Evolutionary conservation across 225 moss, liverwort and hornwort genomes (phyloP), one percentile per base, ranked within the genome.

Genomic region (Lunularia cruciata): DNA sequence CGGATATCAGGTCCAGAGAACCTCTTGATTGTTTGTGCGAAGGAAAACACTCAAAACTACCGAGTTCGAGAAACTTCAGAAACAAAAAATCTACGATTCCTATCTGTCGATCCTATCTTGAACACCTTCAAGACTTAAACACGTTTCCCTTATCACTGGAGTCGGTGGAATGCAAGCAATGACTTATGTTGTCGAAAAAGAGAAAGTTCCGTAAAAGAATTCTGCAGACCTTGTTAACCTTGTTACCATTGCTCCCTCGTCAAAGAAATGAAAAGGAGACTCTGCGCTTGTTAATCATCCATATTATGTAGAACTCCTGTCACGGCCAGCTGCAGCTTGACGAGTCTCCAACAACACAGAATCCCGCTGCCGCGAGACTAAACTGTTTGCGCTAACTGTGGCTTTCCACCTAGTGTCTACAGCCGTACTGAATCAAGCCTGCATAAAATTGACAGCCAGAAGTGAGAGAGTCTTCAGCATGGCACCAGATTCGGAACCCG

Each of bases 341-440:
- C 70, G 48, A 74, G 43, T 51, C 58, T 70, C 70, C 74, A 64
- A 59, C 70, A 70, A 67, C 60, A 61, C 40, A 75, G 65, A 75
- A 75, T 69, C 72, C 67, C 67, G 63, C 60, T 74, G 79, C 58
- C 60, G 71, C 65, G 60, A 65, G 65, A 55, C 74, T 74, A 65
- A 59, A 65, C 34, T 70, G 78, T 65, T 68, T 73, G 69, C 69
- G 64, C 73, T 73, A 78, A 43, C 59, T 53, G 61, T 71, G 79
- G 74, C 65, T 79, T 79, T 60, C 74, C 79, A 74, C 70, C 70
- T 74, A 79, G 71, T 65, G 70, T 61, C 70, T 61, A 70, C 56
- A 74, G 74, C 74, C 66, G 53, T 66, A 68, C 49, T 63, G 73
- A 61, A 42, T 78, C 69, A 78, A 69, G 68, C 73, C 78, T 78